A percentile compares a stretch with the other conserved stretches of the same genome.
phyloP scores from a whole-genome alignment of 352 stramenopile species.

The Phytophthora nicotianae region DNA sequence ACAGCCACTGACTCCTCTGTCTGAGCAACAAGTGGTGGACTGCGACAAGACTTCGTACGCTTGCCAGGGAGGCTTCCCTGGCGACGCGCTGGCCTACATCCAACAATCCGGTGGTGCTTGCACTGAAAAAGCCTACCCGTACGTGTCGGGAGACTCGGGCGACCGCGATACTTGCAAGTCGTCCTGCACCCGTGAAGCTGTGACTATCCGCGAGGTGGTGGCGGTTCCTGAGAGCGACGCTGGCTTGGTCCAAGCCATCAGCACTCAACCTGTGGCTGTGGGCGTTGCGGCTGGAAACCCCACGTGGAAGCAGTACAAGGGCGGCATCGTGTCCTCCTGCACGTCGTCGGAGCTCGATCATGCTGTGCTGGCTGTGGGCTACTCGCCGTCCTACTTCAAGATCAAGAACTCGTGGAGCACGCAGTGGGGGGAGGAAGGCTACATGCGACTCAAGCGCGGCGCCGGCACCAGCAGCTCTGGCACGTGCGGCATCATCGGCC shows the following conservation, averaged over 20 bases:
- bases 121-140: constrained; percentile 77
- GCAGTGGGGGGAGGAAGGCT: constrained; percentile 93
- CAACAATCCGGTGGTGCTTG: constrained; percentile 82
- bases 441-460: constrained; percentile 93
- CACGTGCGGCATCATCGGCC: constrained; percentile 60
- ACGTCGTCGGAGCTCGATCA: constrained; percentile 94
- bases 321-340: constrained; percentile 87
- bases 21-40: constrained; percentile 93
- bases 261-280: constrained; percentile 93
- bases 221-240: constrained; percentile 73
- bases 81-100: constrained; percentile 91
- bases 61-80: constrained; percentile 90
- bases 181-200: constrained; percentile 37
- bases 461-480: constrained; percentile 36
- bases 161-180: constrained; percentile 39
- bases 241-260: constrained; percentile 86
- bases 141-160: constrained; percentile 58
- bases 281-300: constrained; percentile 95
- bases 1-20: constrained; percentile 77
- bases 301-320: constrained; percentile 97
- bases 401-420: constrained; percentile 98
- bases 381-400: constrained; percentile 90
- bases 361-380: constrained; percentile 97
- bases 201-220: constrained; percentile 57
- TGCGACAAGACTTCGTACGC: constrained; percentile 89